Percentiles rank a stretch among this genome's conserved stretches.
These are phyloP conservation scores for Eutrema salsugineum DNA, from an alignment of 441 rosid genomes.

Conservation along the genomic window DNA sequence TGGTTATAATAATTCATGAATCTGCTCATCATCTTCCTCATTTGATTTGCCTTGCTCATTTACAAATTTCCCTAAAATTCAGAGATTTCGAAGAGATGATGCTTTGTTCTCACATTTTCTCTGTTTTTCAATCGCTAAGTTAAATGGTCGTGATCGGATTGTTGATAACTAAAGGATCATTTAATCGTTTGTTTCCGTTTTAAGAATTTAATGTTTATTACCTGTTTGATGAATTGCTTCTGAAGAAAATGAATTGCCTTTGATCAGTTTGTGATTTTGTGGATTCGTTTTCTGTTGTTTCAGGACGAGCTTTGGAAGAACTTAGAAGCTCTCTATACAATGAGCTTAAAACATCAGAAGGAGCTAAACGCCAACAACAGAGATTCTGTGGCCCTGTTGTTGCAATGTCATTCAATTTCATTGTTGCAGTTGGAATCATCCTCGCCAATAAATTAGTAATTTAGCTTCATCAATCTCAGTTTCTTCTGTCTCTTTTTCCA, in stretches of 20 bases:
- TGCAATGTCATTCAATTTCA: conserved; percentile 89
- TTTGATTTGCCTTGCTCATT: background rate
- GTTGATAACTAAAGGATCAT: background rate
- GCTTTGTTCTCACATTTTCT: background rate
- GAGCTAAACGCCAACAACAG: conserved; percentile 86
- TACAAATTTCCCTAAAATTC: background rate
- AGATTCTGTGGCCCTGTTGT: conserved; percentile 72
- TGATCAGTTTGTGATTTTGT: background rate
- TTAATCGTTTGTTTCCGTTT: background rate
- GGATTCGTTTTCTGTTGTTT: background rate
- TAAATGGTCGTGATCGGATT: background rate
- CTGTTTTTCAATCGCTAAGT: background rate
- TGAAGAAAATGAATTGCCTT: background rate
- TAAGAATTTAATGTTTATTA: background rate
- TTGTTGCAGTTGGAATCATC: conserved; percentile 83
- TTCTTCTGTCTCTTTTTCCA: background rate
- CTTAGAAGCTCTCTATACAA: conserved; percentile 72
- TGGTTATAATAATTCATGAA: background rate
- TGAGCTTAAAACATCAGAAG: conserved; percentile 79
- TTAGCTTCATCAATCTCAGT: background rate
- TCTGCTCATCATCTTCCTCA: background rate
- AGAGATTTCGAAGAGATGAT: background rate
- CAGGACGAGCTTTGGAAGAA: conserved; percentile 86
- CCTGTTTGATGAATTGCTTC: conserved; percentile 10
- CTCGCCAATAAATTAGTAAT: conserved; percentile 76